Evolutionary conservation across 345 rosid genomes (phyloP), one percentile per base, ranked within the genome.

Genomic region (Arabidopsis suecica): DNA sequence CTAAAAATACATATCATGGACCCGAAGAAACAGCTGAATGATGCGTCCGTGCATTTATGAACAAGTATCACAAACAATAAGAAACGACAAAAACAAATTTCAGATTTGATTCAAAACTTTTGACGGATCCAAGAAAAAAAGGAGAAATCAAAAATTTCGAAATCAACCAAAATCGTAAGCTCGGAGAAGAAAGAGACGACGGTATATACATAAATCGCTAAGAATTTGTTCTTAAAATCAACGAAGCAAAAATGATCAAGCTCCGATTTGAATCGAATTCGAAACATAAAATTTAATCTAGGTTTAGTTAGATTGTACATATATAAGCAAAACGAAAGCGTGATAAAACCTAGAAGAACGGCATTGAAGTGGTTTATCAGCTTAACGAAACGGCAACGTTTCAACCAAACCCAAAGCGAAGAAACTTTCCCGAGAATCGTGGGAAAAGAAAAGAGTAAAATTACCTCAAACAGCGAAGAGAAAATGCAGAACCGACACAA

Each of bases 11-110:
- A 65, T 14, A 75, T 40, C 36, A 28, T 28, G 32, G 32, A 28
- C 47, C 61, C 67, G 62, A 60, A 68, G 67, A 77, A 55, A 77
- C 53, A 65, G 80, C 76, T 71, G 55, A 77, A 65, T 20, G 37
- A 63, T 70, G 36, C 48, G 5, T 57, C 22, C 61, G 57, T 49
- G 60, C 62, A 78, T 65, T 78, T 58, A 77, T 77, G 54, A 65
- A 9, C 0, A 71, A 56, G 72, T 14, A 28, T 64, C 76, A 25
- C 55, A 25, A 48, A 55, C 44, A 36, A 42, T 25, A 0, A 69
- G 50, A 55, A 9, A 64, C 80, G 41, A 77, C 72, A 65, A 77
- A 48, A 23, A 3, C 0, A 41, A 50, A 0, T 12, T 47, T 38
- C 80, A 57, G 76, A 70, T 77, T 77, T 34, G 67, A 64, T 71